Base-by-base conservation (phyloP, 192 early-diverging fungal genomes). In the Borealophlyctis nickersoniae region DNA sequence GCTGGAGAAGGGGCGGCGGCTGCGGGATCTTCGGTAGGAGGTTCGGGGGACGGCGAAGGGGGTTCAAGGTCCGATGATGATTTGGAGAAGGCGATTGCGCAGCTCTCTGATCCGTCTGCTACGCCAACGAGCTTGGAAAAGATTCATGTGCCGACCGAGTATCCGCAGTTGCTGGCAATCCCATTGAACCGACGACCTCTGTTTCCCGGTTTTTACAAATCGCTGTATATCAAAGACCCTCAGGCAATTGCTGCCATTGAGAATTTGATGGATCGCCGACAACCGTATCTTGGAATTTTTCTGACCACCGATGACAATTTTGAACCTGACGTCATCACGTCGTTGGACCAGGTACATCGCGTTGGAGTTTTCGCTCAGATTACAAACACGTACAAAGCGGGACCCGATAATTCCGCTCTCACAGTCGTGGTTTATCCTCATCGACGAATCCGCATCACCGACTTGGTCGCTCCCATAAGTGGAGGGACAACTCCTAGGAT, bases 181-280 rank as follows among this genome's bases (percentile, higher is more conserved):
- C 96, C 96, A 0, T 89, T 98, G 56, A 90, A 92, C 19, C 80
- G 92, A 9, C 82, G 96, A 26, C 94, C 94, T 22, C 75, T 98
- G 24, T 98, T 98, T 64, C 96, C 96, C 23, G 95, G 94, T 28
- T 94, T 96, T 70, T 99, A 96, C 81, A 99, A 99, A 78, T 92
- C 95, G 4, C 88, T 99, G 27, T 93, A 94, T 27, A 93, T 99
- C 58, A 94, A 95, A 73, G 91, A 97, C 68, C 94, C 94, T 0
- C 77, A 90, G 48, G 94, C 94, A 2, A 95, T 91, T 50, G 85
- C 86, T 30, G 93, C 96, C 1, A 90, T 99, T 51, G 91, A 96
- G 68, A 88, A 92, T 60, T 73, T 99, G 23, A 81, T 95, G 57
- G 89, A 93, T 69, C 87, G 92, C 30, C 87, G 91, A 3, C 91